phyloP scores from a whole-genome alignment of 352 stramenopile species.

The Globisporangium alternatum region DNA sequence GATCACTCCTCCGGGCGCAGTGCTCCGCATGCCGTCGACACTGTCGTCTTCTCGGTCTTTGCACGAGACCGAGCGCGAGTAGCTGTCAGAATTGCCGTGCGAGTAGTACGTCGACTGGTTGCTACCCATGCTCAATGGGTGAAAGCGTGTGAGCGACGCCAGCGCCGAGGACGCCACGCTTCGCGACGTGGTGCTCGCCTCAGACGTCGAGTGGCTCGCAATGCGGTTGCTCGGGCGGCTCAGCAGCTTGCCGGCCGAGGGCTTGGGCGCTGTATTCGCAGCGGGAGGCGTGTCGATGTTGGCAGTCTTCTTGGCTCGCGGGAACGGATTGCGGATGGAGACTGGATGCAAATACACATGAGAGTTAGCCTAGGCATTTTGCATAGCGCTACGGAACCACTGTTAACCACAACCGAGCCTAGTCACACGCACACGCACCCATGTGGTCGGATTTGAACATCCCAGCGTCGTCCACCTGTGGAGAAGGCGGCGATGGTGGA shows the following conservation, averaged over 20 bases:
- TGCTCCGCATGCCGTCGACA: not conserved
- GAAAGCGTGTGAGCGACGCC: conserved; percentile 47
- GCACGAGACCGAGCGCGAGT: conserved; percentile 9
- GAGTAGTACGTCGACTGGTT: conserved; percentile 24
- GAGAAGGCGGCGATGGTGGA: not conserved
- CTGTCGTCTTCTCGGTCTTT: conserved; percentile 21
- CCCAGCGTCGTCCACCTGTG: not conserved
- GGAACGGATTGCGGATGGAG: conserved; percentile 35
- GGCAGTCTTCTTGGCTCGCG: conserved; percentile 30
- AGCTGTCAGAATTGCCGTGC: conserved; percentile 19
- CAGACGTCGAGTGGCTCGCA: conserved; percentile 20
- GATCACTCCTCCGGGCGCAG: not conserved
- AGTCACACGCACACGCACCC: not conserved
- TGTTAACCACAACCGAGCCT: not conserved
- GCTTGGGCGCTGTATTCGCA: conserved; percentile 11
- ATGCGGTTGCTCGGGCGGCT: conserved; percentile 28
- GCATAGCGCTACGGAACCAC: not conserved
- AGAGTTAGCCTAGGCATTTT: not conserved
- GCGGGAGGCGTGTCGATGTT: conserved; percentile 31
- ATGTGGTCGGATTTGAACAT: conserved; percentile 11
- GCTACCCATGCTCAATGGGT: conserved; percentile 20
- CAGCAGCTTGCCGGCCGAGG: conserved; percentile 32
- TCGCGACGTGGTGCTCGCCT: conserved; percentile 17
- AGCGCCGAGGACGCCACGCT: conserved; percentile 31
- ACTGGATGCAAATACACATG: conserved; percentile 2